These are phyloP conservation scores for Kuraishia ogatae DNA, from an alignment of 805 yeast species.

Conservation along the genomic window DNA sequence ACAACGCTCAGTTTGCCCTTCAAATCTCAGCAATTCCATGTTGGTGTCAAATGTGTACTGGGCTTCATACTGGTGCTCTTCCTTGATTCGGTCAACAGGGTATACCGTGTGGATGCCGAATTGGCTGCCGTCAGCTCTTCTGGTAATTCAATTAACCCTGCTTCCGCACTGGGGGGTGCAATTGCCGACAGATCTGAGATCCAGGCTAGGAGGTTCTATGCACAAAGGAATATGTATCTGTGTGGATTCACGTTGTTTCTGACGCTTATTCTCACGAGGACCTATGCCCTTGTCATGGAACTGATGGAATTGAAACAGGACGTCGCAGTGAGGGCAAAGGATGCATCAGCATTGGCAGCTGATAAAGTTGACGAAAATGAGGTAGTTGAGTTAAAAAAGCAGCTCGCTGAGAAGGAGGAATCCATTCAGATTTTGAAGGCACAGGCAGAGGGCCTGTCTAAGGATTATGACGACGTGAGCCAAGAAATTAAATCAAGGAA, in stretches of 20 bases:
- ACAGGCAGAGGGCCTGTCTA: conserved; percentile 58
- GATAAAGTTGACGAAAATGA: conserved; percentile 24
- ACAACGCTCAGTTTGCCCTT: conserved; percentile 59
- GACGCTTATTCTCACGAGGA: conserved; percentile 77
- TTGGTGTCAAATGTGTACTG: conserved; percentile 72
- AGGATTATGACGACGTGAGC: conserved; percentile 43
- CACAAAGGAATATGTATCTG: conserved; percentile 92
- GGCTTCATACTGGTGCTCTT: conserved; percentile 80
- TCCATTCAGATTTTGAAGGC: conserved; percentile 62
- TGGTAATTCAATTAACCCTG: neutral
- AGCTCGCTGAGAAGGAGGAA: conserved; percentile 50
- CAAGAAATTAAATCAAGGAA: conserved; percentile 1
- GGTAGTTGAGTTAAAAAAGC: conserved; percentile 37
- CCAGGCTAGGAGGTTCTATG: conserved; percentile 86
- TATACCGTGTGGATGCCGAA: conserved; percentile 59
- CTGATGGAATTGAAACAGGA: conserved; percentile 42
- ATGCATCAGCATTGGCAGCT: conserved; percentile 10
- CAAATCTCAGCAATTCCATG: conserved; percentile 59
- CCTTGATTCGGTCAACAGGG: conserved; percentile 82
- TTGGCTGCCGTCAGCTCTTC: conserved; percentile 24
- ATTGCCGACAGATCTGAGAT: conserved; percentile 65
- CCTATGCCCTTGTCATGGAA: conserved; percentile 73
- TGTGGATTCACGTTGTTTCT: conserved; percentile 93
- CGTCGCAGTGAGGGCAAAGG: conserved; percentile 13
- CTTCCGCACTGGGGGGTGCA: conserved; percentile 17